phyloP scores from a whole-genome alignment of 345 rosid genomes.

The Heritiera fomes region DNA sequence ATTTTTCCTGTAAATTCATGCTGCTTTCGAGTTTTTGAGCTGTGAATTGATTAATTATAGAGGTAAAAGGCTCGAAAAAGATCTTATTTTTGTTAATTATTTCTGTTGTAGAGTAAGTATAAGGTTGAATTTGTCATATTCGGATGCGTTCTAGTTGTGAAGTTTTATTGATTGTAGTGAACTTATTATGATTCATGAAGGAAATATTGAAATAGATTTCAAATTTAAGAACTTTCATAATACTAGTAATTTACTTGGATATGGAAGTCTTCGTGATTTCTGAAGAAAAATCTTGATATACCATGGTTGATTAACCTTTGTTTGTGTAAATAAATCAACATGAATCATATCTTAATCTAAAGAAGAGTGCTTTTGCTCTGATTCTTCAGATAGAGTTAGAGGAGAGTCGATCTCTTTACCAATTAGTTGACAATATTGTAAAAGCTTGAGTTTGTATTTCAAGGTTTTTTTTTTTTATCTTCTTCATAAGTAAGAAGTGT shows the following conservation, averaged over 20 bases:
- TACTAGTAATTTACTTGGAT: not conserved
- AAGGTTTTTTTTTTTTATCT: not conserved
- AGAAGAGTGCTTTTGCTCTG: not conserved
- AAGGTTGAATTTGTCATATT: not conserved
- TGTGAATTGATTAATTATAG: not conserved
- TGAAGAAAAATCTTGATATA: not conserved
- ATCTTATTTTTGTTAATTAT: not conserved
- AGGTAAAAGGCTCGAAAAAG: not conserved
- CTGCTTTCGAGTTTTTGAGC: slow-evolving; percentile 13
- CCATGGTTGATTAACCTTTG: not conserved
- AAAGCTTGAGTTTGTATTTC: not conserved
- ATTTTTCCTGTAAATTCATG: not conserved
- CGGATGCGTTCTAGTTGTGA: not conserved
- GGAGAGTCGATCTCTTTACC: not conserved
- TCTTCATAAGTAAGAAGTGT: not conserved
- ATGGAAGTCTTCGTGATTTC: not conserved
- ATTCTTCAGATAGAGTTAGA: not conserved
- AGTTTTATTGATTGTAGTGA: not conserved
- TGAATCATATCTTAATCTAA: not conserved
- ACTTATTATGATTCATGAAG: not conserved
- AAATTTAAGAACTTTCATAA: not conserved
- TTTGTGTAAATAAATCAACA: not conserved
- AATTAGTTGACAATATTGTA: not conserved
- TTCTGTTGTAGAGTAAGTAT: not conserved
- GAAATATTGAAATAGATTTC: not conserved